Conservation (phyloP, 208 protist genomes). For the Trypanosoma cruzi region DNA sequence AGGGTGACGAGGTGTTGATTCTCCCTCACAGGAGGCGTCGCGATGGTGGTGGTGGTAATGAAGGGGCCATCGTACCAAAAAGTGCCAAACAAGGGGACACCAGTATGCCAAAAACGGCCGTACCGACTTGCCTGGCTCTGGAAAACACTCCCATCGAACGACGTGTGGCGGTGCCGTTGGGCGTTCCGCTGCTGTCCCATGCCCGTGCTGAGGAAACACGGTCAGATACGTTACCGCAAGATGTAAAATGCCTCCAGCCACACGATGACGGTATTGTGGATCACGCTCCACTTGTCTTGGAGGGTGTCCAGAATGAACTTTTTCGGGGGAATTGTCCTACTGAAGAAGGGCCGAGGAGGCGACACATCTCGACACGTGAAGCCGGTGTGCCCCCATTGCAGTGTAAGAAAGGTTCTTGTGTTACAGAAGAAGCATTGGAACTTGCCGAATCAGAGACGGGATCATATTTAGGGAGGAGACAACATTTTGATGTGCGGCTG, state of each 20-base stretch:
- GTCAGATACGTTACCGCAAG: neutral
- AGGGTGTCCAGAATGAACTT: no score
- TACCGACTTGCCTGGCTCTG: neutral
- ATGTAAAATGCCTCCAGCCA: neutral
- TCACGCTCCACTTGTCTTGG: neutral
- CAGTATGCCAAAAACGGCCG: constrained; percentile 6
- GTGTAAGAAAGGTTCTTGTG: neutral
- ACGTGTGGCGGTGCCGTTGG: neutral
- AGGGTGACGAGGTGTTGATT: neutral
- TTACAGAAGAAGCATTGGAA: neutral
- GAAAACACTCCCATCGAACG: neutral
- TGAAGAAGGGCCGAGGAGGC: neutral
- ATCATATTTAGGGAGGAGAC: neutral
- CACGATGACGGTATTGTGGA: neutral
- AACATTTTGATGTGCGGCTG: constrained; percentile 4
- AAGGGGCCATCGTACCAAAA: neutral
- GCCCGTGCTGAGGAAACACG: constrained; percentile 8
- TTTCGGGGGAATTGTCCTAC: no score
- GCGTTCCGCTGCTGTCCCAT: neutral
- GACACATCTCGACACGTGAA: neutral
- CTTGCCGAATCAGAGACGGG: neutral
- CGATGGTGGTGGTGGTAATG: neutral
- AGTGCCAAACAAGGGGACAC: neutral
- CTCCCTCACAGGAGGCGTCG: neutral
- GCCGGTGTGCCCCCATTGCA: neutral